phyloP scores from a whole-genome alignment of 2,329 filamentous ascomycete genomes.

The Colletotrichum plurivorum region DNA sequence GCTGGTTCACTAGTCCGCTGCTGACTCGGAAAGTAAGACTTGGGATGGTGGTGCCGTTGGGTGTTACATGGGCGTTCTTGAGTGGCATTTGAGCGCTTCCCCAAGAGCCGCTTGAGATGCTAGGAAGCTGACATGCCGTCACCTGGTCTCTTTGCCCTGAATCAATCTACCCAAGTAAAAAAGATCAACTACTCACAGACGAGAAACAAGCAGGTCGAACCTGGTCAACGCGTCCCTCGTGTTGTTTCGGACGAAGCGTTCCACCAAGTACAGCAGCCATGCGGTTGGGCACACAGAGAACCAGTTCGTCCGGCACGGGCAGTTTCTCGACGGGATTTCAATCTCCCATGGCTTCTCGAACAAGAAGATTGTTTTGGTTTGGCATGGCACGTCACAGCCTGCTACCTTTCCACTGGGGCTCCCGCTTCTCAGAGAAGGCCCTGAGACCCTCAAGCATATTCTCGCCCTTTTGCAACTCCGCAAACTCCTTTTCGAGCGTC shows the following conservation, averaged over 20 bases:
- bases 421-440: conserved; percentile 48
- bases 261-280: background rate
- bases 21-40: conserved; percentile 4
- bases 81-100: background rate
- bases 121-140: background rate
- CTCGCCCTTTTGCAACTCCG: conserved; percentile 48
- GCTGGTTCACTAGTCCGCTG: conserved; percentile 2
- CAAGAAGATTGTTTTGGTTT: background rate
- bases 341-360: background rate
- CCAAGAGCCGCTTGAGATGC: background rate
- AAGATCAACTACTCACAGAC: background rate
- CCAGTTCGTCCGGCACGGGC: background rate
- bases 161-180: background rate
- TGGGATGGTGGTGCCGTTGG: background rate
- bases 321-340: background rate
- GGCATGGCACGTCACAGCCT: conserved; percentile 41
- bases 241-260: conserved; percentile 16
- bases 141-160: background rate
- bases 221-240: background rate
- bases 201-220: background rate
- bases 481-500: conserved; percentile 48
- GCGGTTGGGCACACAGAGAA: background rate
- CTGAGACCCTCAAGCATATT: conserved; percentile 48
- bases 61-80: background rate
- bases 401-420: conserved; percentile 47